Base-by-base conservation (phyloP, 1,284 basidiomycete genomes). In the Veloboletus limbatus region DNA sequence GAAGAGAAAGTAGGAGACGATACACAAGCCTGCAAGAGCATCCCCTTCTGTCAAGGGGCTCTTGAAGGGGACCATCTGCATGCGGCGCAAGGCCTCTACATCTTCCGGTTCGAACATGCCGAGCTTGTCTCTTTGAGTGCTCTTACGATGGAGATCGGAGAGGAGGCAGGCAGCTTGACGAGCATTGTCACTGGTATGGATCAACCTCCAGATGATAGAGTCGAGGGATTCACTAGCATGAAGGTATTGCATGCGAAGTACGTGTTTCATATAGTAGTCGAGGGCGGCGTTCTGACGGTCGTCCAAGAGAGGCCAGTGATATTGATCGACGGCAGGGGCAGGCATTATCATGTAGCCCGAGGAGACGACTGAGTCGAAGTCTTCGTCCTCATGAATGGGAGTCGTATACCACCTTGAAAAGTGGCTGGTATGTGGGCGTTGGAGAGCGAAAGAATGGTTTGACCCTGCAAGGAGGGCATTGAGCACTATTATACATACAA, bases 1-100 rank as follows among this genome's bases (percentile, higher is more conserved):
- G 68, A 90, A 89, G 38, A 89, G 76, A 67, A 81, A 81, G 33
- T 79, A 75, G 9, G 85, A 88, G 35, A 90, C 77, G 55, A 85
- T 71, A 52, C 85, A 84, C 18, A 90, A 69, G 4, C 84, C 81
- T 1, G 85, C 82, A 66, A 88, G 82, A n/a, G 87, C 87, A 54
- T 86, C 83, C 31, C 81, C 82, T 42, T 79, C 73, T 6, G 69
- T 72, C 55, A 68, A 48, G n/a, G 63, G 45, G 4, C n/a, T 31
- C 35, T 51, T 62, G 45, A 45, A 55, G 41, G 44, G 58, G 39
- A 50, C 43, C 44, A 48, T 41, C 69, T 64, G 44, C 66, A 60
- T 22, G 54, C 51, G 40, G 65, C 55, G 14, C 54, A 68, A 13
- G 54, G 60, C 11, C 30, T 51, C 47, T 51, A 60, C 39, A 18